These are phyloP conservation scores for Apiospora malaysiana DNA, from an alignment of 2,329 filamentous ascomycete species.

Conservation along the genomic window DNA sequence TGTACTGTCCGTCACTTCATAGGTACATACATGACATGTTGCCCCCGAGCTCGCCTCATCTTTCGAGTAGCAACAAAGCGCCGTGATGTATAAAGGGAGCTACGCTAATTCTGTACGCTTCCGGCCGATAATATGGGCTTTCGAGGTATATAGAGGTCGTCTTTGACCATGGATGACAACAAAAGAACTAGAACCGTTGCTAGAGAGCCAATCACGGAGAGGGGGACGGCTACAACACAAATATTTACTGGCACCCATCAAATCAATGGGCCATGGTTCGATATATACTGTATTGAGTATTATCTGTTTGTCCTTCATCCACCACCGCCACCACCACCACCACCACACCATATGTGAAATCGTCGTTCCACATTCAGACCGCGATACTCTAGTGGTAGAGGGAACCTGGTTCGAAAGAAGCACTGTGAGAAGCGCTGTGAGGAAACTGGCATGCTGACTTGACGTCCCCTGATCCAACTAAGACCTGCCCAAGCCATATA, in stretches of 20 bases:
- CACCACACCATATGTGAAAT: neutral
- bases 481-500: conserved; percentile 13
- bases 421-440: neutral
- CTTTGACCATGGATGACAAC: neutral
- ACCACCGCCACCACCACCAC: neutral
- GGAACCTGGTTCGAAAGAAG: neutral
- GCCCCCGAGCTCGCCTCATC: neutral
- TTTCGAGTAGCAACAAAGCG: neutral
- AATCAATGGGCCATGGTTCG: neutral
- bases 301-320: conserved; percentile 14
- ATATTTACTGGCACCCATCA: neutral
- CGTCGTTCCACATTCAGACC: neutral
- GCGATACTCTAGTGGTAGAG: neutral
- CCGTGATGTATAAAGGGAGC: neutral
- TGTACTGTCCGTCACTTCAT: neutral
- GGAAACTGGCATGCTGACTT: conserved; percentile 8
- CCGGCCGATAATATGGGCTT: neutral
- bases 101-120: neutral
- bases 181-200: neutral
- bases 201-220: neutral
- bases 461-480: conserved; percentile 14
- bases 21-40: neutral
- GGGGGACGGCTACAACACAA: neutral
- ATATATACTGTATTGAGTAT: conserved; percentile 13
- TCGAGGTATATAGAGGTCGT: neutral